Conservation (phyloP, 129 eudicot genomes). For the Arctium lappa region DNA sequence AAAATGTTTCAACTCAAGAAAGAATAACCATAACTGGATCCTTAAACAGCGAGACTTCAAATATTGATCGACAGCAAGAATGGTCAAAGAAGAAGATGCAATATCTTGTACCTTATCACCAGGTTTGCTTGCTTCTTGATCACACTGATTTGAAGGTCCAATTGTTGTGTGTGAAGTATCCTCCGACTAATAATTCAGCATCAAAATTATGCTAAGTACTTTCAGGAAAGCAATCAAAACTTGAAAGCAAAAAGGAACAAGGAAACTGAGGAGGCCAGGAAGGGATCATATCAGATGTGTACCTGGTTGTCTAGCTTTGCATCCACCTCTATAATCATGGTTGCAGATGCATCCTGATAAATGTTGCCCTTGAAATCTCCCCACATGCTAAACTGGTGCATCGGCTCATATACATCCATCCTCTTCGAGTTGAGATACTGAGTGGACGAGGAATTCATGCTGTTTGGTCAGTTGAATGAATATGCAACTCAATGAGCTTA, state of each 20-base stretch:
- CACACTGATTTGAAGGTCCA: conserved; percentile 62
- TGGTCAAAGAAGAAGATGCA: conserved; percentile 12
- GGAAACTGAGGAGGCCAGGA: neutral
- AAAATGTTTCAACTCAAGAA: neutral
- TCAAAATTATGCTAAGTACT: neutral
- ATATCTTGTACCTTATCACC: conserved; percentile 62
- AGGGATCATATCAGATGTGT: neutral
- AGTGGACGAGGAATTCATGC: conserved; percentile 70
- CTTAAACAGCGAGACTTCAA: neutral
- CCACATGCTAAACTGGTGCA: conserved; percentile 88
- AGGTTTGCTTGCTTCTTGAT: conserved; percentile 81
- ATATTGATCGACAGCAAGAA: neutral
- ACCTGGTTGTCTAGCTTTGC: conserved; percentile 74
- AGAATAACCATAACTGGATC: neutral
- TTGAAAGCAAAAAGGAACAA: neutral
- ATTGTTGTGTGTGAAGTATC: conserved; percentile 76
- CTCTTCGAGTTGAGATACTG: conserved; percentile 72
- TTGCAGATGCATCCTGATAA: conserved; percentile 54
- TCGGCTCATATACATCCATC: conserved; percentile 83
- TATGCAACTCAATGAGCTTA: conserved; percentile 24
- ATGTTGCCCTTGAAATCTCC: conserved; percentile 73
- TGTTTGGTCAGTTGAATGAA: conserved; percentile 26
- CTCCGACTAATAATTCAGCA: conserved; percentile 55
- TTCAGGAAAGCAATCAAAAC: conserved; percentile 8
- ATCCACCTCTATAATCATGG: conserved; percentile 64